A percentile compares a stretch with the other conserved stretches of the same genome.
These are phyloP conservation scores for Hymenoscyphus occultus DNA, from an alignment of 2,329 filamentous ascomycete species.

Conservation along the genomic window DNA sequence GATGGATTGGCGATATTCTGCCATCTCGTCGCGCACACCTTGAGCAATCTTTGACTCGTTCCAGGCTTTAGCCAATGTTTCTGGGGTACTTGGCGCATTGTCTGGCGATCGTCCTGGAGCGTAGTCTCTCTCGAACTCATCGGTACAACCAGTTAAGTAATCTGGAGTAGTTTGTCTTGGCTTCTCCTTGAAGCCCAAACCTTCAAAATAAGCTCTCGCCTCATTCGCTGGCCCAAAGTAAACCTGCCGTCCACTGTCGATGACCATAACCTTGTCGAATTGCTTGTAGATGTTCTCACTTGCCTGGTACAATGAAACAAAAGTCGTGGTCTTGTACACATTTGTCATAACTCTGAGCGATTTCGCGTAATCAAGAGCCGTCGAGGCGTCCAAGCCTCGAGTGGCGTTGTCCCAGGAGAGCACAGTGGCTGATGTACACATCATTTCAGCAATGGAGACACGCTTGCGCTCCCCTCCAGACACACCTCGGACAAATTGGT, in stretches of 20 bases:
- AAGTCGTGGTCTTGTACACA: constrained; percentile 53
- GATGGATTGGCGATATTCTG: constrained; percentile 62
- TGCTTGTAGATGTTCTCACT: constrained; percentile 65
- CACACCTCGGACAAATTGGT: constrained; percentile 75
- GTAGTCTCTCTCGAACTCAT: constrained; percentile 79
- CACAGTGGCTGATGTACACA: constrained; percentile 70
- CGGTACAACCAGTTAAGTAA: constrained; percentile 67
- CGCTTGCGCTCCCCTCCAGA: constrained; percentile 78
- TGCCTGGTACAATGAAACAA: constrained; percentile 66
- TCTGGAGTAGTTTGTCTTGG: constrained; percentile 62
- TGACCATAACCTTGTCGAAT: constrained; percentile 67
- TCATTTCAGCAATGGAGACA: constrained; percentile 80
- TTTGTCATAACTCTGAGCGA: constrained; percentile 62
- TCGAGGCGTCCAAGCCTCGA: constrained; percentile 66
- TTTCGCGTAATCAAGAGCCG: constrained; percentile 62
- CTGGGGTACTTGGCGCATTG: constrained; percentile 67
- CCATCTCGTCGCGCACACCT: constrained; percentile 63
- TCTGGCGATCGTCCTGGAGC: constrained; percentile 61
- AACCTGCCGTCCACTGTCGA: constrained; percentile 62
- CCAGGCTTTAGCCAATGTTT: constrained; percentile 68
- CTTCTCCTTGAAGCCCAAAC: constrained; percentile 58
- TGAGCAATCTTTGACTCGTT: constrained; percentile 58
- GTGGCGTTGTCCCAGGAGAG: constrained; percentile 76
- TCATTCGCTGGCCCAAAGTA: constrained; percentile 59
- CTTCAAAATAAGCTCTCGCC: constrained; percentile 61